Evolutionary conservation across 495 filamentous ascomycete genomes (phyloP).

Genomic region (Penicillium paxilli): DNA sequence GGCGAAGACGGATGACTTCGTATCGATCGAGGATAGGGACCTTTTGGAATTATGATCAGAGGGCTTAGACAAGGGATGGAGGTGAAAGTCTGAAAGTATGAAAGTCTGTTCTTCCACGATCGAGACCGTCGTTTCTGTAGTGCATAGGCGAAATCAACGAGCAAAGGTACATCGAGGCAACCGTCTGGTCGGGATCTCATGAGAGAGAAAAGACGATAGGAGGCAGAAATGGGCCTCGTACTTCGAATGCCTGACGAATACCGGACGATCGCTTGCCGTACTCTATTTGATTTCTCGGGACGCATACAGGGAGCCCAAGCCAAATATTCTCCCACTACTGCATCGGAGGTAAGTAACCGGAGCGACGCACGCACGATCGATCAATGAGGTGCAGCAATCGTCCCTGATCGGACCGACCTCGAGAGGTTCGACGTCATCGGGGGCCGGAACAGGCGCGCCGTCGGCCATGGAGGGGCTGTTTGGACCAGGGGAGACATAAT

Average conservation of each 20-base stretch:
- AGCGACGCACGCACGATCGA: slow-evolving; percentile 16
- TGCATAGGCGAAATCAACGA: not conserved
- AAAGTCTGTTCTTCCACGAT: slow-evolving; percentile 3
- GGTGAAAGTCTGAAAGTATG: not conserved
- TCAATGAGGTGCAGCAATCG: slow-evolving; percentile 25
- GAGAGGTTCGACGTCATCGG: slow-evolving; percentile 13
- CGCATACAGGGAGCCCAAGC: not conserved
- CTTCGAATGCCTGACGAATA: slow-evolving; percentile 14
- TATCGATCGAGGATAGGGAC: slow-evolving; percentile 11
- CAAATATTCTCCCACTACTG: slow-evolving; percentile 9
- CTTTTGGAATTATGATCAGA: not conserved
- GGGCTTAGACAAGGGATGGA: not conserved
- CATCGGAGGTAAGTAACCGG: slow-evolving; percentile 9
- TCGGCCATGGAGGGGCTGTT: not conserved
- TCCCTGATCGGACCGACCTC: slow-evolving; percentile 13
- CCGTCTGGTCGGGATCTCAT: not conserved
- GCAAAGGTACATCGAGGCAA: slow-evolving; percentile 12
- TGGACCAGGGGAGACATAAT: not conserved
- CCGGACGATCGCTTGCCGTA: slow-evolving; percentile 13
- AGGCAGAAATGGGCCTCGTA: not conserved
- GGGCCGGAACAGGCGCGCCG: not conserved
- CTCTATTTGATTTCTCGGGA: slow-evolving; percentile 29
- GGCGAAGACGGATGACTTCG: not conserved
- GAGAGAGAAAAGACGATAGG: not conserved
- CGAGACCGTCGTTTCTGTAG: slow-evolving; percentile 15